These are phyloP conservation scores for Taphrina wiesneri DNA, from an alignment of 1,139 yeast genomes.

Conservation along the genomic window DNA sequence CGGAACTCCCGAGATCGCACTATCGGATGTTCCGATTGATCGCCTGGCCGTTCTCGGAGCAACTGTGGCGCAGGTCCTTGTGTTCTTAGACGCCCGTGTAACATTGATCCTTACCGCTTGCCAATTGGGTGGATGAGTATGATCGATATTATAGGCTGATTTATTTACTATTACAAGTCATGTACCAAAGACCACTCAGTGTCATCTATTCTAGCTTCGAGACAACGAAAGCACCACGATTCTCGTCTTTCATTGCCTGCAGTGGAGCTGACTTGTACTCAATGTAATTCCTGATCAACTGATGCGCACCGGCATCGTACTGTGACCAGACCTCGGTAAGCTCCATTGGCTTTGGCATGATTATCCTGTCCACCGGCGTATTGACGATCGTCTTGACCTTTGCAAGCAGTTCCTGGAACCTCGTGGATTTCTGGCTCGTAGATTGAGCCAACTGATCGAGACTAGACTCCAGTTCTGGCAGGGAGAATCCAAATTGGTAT, in stretches of 20 bases:
- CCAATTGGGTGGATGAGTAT: no score
- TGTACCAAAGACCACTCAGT: no score
- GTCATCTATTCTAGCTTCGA: not conserved
- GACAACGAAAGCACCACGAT: conserved; percentile 8
- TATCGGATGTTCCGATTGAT: no score
- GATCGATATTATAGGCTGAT: no score
- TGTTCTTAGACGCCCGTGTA: no score
- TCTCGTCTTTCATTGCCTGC: not conserved
- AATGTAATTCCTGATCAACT: conserved; percentile 5
- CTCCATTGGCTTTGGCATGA: not conserved
- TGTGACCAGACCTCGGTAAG: conserved; percentile 12
- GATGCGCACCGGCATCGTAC: conserved; percentile 20
- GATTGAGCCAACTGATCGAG: conserved; percentile 4
- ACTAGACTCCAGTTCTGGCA: conserved; percentile 15
- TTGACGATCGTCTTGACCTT: not conserved
- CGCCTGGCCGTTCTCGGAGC: no score
- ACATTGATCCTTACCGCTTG: no score
- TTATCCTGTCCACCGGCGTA: not conserved
- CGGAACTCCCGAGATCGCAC: no score
- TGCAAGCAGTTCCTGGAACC: not conserved
- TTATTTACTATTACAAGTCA: no score
- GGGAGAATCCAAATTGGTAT: conserved; percentile 1
- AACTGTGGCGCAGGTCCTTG: no score
- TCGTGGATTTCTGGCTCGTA: not conserved
- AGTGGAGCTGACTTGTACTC: not conserved